These are phyloP conservation scores for Jackrogersella multiformis DNA, from an alignment of 495 filamentous ascomycete species.

Conservation along the genomic window DNA sequence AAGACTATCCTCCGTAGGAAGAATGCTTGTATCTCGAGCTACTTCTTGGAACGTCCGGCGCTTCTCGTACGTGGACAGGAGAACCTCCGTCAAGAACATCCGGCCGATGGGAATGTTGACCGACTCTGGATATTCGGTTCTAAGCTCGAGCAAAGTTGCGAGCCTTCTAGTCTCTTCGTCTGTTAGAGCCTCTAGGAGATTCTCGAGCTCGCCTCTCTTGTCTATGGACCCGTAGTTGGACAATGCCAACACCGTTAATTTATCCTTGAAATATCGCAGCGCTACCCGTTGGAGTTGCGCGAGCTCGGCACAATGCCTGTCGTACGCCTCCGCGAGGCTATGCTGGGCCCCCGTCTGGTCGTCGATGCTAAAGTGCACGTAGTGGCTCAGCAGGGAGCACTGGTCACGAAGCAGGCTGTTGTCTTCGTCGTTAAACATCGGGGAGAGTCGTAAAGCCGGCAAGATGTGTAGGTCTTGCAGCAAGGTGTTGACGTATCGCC, in stretches of 20 bases:
- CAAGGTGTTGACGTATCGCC: conserved; percentile 91
- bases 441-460: conserved; percentile 80
- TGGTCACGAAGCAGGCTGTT: conserved; percentile 87
- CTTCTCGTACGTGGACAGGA: conserved; percentile 81
- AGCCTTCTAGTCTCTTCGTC: conserved; percentile 78
- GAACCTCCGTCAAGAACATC: conserved; percentile 75
- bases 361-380: conserved; percentile 86
- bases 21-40: conserved; percentile 71
- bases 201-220: conserved; percentile 77
- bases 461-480: conserved; percentile 92
- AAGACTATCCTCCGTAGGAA: conserved; percentile 86
- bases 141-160: conserved; percentile 74
- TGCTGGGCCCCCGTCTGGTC: conserved; percentile 86
- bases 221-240: conserved; percentile 93
- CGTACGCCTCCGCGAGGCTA: conserved; percentile 75
- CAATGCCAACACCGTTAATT: conserved; percentile 87
- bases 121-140: conserved; percentile 80
- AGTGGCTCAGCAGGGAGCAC: conserved; percentile 80
- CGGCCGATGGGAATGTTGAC: conserved; percentile 69
- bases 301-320: conserved; percentile 77
- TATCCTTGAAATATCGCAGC: conserved; percentile 86
- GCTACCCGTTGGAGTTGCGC: conserved; percentile 83
- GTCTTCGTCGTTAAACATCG: conserved; percentile 74
- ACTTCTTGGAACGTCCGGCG: conserved; percentile 85
- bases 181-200: conserved; percentile 74